A percentile compares a stretch with the other conserved stretches of the same genome.
These are phyloP conservation scores for Fusarium subtropicale DNA, from an alignment of 2,329 filamentous ascomycete species.

Conservation along the genomic window DNA sequence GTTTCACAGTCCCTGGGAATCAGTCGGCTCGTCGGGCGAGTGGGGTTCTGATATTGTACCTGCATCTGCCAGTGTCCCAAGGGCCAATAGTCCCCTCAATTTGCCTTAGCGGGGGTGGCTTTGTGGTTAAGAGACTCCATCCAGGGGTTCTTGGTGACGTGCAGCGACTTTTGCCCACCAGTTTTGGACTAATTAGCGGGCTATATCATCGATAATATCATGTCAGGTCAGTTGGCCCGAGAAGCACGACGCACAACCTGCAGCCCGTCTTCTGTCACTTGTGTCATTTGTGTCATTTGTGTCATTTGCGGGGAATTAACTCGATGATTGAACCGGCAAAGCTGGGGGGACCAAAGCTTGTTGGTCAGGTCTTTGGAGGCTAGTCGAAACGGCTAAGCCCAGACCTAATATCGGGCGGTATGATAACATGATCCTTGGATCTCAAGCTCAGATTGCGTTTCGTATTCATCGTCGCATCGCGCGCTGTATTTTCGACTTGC, in stretches of 20 bases:
- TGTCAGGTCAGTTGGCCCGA: neutral
- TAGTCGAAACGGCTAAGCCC: slow-evolving; percentile 31
- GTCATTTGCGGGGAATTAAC: slow-evolving; percentile 29
- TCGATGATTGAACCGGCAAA: slow-evolving; percentile 13
- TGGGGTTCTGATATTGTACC: slow-evolving; percentile 50
- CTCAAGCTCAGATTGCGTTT: slow-evolving; percentile 31
- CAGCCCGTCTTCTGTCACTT: slow-evolving; percentile 5
- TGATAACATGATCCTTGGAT: slow-evolving; percentile 23
- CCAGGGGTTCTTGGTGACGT: slow-evolving; percentile 30
- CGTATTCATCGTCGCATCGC: slow-evolving; percentile 34
- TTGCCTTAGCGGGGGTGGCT: slow-evolving; percentile 41
- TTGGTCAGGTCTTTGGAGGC: slow-evolving; percentile 28
- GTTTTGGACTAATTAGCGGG: slow-evolving; percentile 18
- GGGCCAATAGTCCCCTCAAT: slow-evolving; percentile 28
- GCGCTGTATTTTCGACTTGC: slow-evolving; percentile 6
- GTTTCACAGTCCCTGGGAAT: slow-evolving; percentile 22
- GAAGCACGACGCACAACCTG: slow-evolving; percentile 6
- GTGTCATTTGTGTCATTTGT: neutral
- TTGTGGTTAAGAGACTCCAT: slow-evolving; percentile 24
- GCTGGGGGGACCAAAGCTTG: slow-evolving; percentile 37
- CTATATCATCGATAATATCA: slow-evolving; percentile 3
- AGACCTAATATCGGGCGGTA: slow-evolving; percentile 14
- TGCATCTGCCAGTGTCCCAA: slow-evolving; percentile 43
- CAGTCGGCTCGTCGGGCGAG: slow-evolving; percentile 44
- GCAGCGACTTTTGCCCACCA: slow-evolving; percentile 6